These are phyloP conservation scores for Cyberlindnera mrakii DNA, from an alignment of 805 yeast genomes.

Conservation along the genomic window DNA sequence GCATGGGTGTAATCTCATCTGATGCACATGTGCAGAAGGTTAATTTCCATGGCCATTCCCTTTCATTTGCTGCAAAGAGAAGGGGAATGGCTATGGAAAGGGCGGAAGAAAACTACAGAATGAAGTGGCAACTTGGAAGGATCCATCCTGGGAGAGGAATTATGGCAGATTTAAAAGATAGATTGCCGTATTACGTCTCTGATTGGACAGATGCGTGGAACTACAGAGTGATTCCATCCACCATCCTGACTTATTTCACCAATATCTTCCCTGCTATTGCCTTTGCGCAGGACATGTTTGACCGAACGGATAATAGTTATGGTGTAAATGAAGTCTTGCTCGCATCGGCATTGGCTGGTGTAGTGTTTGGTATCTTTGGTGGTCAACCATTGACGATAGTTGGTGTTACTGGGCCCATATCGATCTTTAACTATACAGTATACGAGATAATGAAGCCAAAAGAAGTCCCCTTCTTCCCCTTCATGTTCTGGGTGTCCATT, in stretches of 20 bases:
- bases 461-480: constrained; percentile 53
- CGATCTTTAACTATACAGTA: constrained; percentile 89
- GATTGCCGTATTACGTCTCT: constrained; percentile 58
- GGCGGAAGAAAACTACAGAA: neutral
- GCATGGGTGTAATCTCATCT: too few relatives aligned
- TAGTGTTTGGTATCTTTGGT: constrained; percentile 75
- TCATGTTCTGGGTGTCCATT: constrained; percentile 92
- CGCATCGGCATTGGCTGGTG: constrained; percentile 82
- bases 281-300: constrained; percentile 96
- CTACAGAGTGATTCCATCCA: constrained; percentile 84
- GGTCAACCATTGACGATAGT: constrained; percentile 95
- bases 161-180: constrained; percentile 28
- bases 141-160: constrained; percentile 28
- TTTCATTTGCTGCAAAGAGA: neutral
- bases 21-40: too few relatives aligned
- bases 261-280: constrained; percentile 91
- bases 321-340: constrained; percentile 89
- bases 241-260: constrained; percentile 79
- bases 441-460: constrained; percentile 59
- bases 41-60: neutral
- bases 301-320: constrained; percentile 76
- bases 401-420: constrained; percentile 95
- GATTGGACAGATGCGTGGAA: constrained; percentile 83
- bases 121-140: neutral
- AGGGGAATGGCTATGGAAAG: neutral